phyloP scores from a whole-genome alignment of 345 rosid genomes.

The Cardamine chenopodiifolia region DNA sequence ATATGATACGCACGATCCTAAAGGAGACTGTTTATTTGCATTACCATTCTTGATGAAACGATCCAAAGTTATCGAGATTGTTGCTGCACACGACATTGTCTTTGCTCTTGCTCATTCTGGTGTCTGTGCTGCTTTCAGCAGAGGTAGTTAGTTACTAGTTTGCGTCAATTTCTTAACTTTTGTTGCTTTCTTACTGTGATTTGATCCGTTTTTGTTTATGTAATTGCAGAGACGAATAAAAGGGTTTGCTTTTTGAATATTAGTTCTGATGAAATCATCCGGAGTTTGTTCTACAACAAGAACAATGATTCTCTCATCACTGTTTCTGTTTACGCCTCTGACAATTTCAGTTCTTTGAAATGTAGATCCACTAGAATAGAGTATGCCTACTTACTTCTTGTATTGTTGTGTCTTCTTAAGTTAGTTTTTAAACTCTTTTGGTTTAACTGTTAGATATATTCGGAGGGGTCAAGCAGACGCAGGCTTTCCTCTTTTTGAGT shows the following conservation, averaged over 20 bases:
- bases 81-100: slow-evolving; percentile 81
- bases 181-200: slow-evolving; percentile 11
- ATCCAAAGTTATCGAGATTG: slow-evolving; percentile 81
- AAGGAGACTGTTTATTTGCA: slow-evolving; percentile 63
- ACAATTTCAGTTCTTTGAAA: slow-evolving; percentile 83
- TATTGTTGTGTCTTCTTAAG: not conserved
- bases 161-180: not conserved
- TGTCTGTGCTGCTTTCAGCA: slow-evolving; percentile 83
- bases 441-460: slow-evolving; percentile 57
- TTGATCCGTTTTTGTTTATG: slow-evolving; percentile 43
- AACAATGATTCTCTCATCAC: slow-evolving; percentile 91
- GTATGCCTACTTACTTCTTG: slow-evolving; percentile 44
- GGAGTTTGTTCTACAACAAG: slow-evolving; percentile 85
- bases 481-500: slow-evolving; percentile 83
- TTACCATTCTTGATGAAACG: slow-evolving; percentile 82
- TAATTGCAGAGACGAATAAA: slow-evolving; percentile 67
- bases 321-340: slow-evolving; percentile 86
- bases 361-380: slow-evolving; percentile 89
- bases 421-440: not conserved
- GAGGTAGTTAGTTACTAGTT: slow-evolving; percentile 55
- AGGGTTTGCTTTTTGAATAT: slow-evolving; percentile 80
- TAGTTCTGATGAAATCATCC: slow-evolving; percentile 82
- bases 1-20: slow-evolving; percentile 88
- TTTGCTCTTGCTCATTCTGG: slow-evolving; percentile 91
- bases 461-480: slow-evolving; percentile 70